phyloP scores from a whole-genome alignment of 2,329 filamentous ascomycete genomes.

The Hymenoscyphus linearis region DNA sequence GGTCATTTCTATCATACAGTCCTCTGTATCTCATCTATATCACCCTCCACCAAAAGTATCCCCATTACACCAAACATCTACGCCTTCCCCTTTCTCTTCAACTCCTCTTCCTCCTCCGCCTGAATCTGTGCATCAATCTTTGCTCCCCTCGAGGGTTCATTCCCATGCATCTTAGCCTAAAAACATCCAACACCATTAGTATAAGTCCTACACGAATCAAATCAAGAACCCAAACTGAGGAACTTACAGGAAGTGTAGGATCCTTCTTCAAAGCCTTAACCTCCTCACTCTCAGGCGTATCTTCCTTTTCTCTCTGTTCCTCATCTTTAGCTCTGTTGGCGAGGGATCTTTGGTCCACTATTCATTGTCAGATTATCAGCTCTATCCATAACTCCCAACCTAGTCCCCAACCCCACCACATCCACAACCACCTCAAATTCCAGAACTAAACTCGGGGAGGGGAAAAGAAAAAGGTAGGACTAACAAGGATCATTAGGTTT shows the following conservation, averaged over 20 bases:
- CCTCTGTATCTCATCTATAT: background rate
- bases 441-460: no score
- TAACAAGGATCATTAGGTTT: conserved; percentile 65
- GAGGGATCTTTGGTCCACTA: conserved; percentile 67
- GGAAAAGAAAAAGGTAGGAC: conserved; percentile 21
- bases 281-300: conserved; percentile 36
- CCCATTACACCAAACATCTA: conserved; percentile 16
- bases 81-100: conserved; percentile 53
- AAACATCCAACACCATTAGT: background rate
- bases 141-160: conserved; percentile 67
- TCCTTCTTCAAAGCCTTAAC: conserved; percentile 38
- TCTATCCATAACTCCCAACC: background rate
- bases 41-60: background rate
- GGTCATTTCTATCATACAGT: background rate
- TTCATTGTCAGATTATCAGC: background rate
- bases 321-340: conserved; percentile 66
- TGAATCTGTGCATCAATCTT: conserved; percentile 65
- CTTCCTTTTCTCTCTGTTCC: conserved; percentile 44
- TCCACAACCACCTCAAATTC: background rate
- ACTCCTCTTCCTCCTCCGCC: conserved; percentile 60
- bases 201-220: background rate
- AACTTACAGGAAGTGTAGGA: conserved; percentile 51
- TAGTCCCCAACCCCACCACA: no score
- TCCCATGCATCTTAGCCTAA: conserved; percentile 62
- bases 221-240: conserved; percentile 1